Conservation (phyloP, 768 basidiomycete genomes). For the Amanita thiersii region DNA sequence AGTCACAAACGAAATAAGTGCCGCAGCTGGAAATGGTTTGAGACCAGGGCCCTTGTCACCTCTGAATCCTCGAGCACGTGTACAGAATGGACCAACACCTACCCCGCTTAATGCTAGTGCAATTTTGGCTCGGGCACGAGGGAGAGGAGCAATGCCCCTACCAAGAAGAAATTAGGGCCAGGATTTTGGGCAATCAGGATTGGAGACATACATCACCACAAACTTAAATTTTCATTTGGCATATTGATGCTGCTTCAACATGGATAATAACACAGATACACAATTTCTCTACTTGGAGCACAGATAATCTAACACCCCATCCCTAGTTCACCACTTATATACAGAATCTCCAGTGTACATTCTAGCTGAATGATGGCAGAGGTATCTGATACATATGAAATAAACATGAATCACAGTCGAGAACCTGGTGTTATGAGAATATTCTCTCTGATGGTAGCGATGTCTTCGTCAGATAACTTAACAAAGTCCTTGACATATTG, state of each 20-base stretch:
- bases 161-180: slow-evolving; percentile 16
- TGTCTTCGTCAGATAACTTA: slow-evolving; percentile 57
- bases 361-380: too few species aligned
- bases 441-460: slow-evolving; percentile 49
- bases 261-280: too few species aligned
- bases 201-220: neutral
- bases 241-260: too few species aligned
- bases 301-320: too few species aligned
- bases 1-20: slow-evolving; percentile 45
- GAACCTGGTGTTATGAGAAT: slow-evolving; percentile 31
- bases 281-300: too few species aligned
- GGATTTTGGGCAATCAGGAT: neutral
- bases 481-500: slow-evolving; percentile 49
- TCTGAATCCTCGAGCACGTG: slow-evolving; percentile 62
- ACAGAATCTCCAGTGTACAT: neutral
- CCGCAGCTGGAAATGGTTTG: slow-evolving; percentile 20
- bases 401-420: slow-evolving; percentile 9
- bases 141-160: slow-evolving; percentile 24
- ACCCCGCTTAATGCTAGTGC: slow-evolving; percentile 3
- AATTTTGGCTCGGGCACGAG: slow-evolving; percentile 25
- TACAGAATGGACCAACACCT: slow-evolving; percentile 30
- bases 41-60: slow-evolving; percentile 54
- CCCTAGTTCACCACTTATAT: too few species aligned
- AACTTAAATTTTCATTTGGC: too few species aligned
- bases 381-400: slow-evolving; percentile 1